Percentiles rank a stretch among this genome's conserved stretches.
These are phyloP conservation scores for Podospora appendiculata DNA, from an alignment of 495 filamentous ascomycete genomes.

Conservation along the genomic window DNA sequence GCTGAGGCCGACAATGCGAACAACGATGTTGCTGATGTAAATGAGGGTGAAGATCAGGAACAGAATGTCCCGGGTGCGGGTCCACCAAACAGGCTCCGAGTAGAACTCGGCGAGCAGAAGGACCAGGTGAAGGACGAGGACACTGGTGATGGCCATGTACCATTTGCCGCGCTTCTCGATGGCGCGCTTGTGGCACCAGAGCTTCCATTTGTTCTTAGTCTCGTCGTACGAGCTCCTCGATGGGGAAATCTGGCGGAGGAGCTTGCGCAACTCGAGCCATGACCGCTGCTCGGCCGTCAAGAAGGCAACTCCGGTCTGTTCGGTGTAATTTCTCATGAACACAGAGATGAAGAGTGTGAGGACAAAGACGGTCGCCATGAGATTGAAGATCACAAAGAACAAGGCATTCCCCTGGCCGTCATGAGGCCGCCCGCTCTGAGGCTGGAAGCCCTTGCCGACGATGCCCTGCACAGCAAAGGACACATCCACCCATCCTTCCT, in stretches of 20 bases:
- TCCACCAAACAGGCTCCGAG: constrained; percentile 59
- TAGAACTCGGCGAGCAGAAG: constrained; percentile 83
- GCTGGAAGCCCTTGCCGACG: constrained; percentile 66
- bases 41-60: constrained; percentile 81
- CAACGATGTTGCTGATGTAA: constrained; percentile 75
- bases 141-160: constrained; percentile 70
- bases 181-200: constrained; percentile 90
- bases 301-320: constrained; percentile 96
- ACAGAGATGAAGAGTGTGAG: constrained; percentile 97
- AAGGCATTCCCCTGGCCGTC: constrained; percentile 72
- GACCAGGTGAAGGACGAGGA: constrained; percentile 76
- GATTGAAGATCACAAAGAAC: constrained; percentile 95
- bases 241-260: constrained; percentile 86
- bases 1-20: constrained; percentile 80
- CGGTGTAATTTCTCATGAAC: constrained; percentile 99
- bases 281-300: constrained; percentile 93
- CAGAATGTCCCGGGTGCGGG: constrained; percentile 58
- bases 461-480: constrained; percentile 78
- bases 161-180: constrained; percentile 92
- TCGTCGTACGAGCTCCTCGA: constrained; percentile 79
- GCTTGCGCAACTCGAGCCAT: constrained; percentile 91
- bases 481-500: constrained; percentile 95
- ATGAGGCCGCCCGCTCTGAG: constrained; percentile 43
- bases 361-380: constrained; percentile 94
- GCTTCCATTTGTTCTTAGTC: constrained; percentile 65